These are phyloP conservation scores for Phoma herbarum DNA, from an alignment of 2,329 filamentous ascomycete genomes.

Conservation along the genomic window DNA sequence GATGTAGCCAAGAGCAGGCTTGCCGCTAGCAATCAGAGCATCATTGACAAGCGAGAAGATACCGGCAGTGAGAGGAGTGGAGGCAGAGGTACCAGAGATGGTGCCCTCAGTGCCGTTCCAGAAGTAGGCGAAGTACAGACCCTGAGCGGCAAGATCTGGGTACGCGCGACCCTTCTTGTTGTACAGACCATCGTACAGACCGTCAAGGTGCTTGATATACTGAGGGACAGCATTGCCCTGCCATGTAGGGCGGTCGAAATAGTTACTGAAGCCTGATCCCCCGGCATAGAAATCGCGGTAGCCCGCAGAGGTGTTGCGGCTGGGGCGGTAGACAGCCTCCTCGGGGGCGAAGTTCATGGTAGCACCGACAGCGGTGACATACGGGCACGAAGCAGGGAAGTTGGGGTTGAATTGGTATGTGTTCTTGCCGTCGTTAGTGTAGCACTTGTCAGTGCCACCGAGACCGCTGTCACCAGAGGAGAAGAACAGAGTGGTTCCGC, in stretches of 20 bases:
- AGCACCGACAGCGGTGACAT: constrained; percentile 72
- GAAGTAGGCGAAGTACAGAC: constrained; percentile 58
- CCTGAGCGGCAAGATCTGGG: constrained; percentile 70
- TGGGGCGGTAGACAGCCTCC: constrained; percentile 54
- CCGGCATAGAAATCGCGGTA: constrained; percentile 62
- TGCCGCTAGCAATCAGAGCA: constrained; percentile 61
- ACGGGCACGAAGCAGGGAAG: constrained; percentile 74
- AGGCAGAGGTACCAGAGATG: constrained; percentile 64
- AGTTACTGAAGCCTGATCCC: constrained; percentile 60
- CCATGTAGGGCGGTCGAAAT: constrained; percentile 59
- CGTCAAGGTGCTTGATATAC: constrained; percentile 56
- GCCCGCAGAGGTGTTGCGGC: constrained; percentile 41
- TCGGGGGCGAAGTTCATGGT: constrained; percentile 65
- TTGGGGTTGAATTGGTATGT: constrained; percentile 65
- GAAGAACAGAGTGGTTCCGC: constrained; percentile 72
- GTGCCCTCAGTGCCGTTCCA: constrained; percentile 52
- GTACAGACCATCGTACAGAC: constrained; percentile 59
- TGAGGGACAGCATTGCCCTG: constrained; percentile 56
- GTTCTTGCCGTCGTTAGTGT: constrained; percentile 66
- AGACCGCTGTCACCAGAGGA: constrained; percentile 70
- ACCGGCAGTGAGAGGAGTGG: constrained; percentile 66
- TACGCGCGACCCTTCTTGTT: constrained; percentile 65
- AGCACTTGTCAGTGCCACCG: constrained; percentile 61
- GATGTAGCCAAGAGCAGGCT: constrained; percentile 64
- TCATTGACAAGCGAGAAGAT: constrained; percentile 71